Base-by-base conservation (phyloP, 371 early-diverging fungal genomes). In the Apophysomyces ossiformis region DNA sequence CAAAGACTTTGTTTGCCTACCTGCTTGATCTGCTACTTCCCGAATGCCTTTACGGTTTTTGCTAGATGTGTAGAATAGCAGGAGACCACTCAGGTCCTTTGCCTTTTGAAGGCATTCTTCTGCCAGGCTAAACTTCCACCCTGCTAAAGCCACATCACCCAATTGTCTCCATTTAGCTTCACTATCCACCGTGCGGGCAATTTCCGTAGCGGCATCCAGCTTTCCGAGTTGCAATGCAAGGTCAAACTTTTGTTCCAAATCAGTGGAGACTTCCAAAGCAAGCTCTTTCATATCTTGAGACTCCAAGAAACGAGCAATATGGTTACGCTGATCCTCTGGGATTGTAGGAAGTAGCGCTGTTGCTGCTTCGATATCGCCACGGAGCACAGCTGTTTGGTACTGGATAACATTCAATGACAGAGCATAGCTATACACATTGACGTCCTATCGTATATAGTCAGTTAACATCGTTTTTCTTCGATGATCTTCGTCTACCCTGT, bases 221-320 rank as follows among this genome's bases (percentile, higher is more conserved):
- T 89, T 84, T 35, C 88, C 88, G 26, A 98, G 85, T 68, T 91
- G 92, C 60, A 98, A 79, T 2, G 99, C 95, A 45, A 99, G 81
- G 38, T 99, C 98, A 70, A 98, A 99, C 72, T 89, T 85, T 84
- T 98, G 98, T 61, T 98, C 98, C 9, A 89, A 74, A 73, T 99
- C 99, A 0, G 92, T 92, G 2, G 99, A 92, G 6, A 98, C 92
- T 41, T 92, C 88, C 37, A 99, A 81, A 0, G 99, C 99, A 54
- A 95, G 82, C 67, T 96, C 95, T 78, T 94, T 94, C 64, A 92
- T 73, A 57, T 90, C 93, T 78, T 97, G 97, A 7, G 89, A 87
- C 67, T 98, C 98, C 67, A 99, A 83, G 86, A 98, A 99, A 45
- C 95, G 85, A 9, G 98, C 99, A 67, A 98, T 87, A 64, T 92